A percentile compares a stretch with the other conserved stretches of the same genome.
phyloP scores from a whole-genome alignment of 1,284 basidiomycete genomes.

The Fomitiporia mediterranea region DNA sequence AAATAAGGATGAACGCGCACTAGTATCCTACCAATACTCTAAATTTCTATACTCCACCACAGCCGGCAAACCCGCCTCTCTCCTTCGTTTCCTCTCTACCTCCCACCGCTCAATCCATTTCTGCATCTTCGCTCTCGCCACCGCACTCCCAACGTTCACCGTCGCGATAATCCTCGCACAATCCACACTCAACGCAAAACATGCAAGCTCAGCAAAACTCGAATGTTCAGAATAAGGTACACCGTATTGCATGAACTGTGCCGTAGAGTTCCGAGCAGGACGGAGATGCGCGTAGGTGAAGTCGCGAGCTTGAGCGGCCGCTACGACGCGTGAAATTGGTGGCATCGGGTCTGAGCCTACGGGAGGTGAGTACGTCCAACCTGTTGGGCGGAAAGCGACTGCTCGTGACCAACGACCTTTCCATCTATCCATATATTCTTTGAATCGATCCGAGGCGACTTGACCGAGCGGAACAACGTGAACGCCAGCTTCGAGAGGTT shows the following conservation, averaged over 20 bases:
- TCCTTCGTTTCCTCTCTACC: constrained; percentile 63
- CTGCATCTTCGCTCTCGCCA: constrained; percentile 76
- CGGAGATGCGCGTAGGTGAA: constrained; percentile 70
- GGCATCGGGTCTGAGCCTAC: constrained; percentile 61
- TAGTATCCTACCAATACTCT: constrained; percentile 23
- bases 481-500: constrained; percentile 76
- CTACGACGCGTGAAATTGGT: constrained; percentile 61
- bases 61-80: constrained; percentile 37
- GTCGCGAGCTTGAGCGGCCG: constrained; percentile 55
- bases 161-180: constrained; percentile 91
- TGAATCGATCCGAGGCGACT: constrained; percentile 76
- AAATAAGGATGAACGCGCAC: too few species aligned
- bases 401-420: constrained; percentile 70
- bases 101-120: constrained; percentile 88
- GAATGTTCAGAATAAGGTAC: constrained; percentile 97
- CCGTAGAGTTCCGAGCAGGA: constrained; percentile 68
- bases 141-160: constrained; percentile 86
- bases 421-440: constrained; percentile 73
- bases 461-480: constrained; percentile 82
- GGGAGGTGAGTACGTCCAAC: constrained; percentile 83
- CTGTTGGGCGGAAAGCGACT: constrained; percentile 88
- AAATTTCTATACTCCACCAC: constrained; percentile 7
- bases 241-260: constrained; percentile 71
- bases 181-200: constrained; percentile 82
- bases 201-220: constrained; percentile 90